Evolutionary conservation across 2,329 filamentous ascomycete species (phyloP).

Genomic region (Verticillium dahliae): DNA sequence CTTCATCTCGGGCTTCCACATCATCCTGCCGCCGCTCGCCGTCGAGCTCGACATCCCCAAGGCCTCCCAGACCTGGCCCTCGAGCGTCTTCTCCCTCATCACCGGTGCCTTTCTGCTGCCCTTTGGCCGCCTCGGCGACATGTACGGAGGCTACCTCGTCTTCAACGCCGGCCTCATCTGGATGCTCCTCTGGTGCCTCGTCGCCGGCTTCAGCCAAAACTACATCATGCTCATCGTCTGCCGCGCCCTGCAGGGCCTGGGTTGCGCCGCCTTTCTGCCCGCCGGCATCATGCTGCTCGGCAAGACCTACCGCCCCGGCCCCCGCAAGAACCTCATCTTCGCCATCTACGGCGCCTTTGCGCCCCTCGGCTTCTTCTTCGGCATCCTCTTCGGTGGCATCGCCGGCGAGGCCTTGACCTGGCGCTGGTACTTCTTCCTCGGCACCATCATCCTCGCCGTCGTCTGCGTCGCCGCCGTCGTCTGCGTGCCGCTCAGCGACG

Average conservation of each 20-base stretch:
- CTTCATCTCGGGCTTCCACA: conserved; percentile 70
- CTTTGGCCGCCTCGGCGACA: conserved; percentile 54
- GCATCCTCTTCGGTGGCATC: conserved; percentile 61
- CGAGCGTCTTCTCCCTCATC: conserved; percentile 53
- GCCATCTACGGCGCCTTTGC: conserved; percentile 52
- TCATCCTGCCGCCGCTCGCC: conserved; percentile 62
- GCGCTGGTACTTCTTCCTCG: conserved; percentile 68
- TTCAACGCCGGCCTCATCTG: conserved; percentile 55
- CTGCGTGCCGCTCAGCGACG: conserved; percentile 27
- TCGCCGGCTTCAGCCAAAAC: conserved; percentile 63
- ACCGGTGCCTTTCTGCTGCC: conserved; percentile 55
- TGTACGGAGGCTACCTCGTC: conserved; percentile 54
- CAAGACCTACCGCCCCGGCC: conserved; percentile 61
- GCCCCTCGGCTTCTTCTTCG: conserved; percentile 52
- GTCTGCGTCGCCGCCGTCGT: conserved; percentile 36
- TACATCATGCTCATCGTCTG: conserved; percentile 66
- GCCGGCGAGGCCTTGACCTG: conserved; percentile 54
- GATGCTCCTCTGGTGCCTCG: conserved; percentile 62
- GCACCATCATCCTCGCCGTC: conserved; percentile 35
- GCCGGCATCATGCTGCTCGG: conserved; percentile 65
- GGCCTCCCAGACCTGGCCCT: conserved; percentile 57
- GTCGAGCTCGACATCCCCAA: conserved; percentile 56
- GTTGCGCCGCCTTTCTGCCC: conserved; percentile 65
- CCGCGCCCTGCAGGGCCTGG: conserved; percentile 68
- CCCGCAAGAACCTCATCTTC: conserved; percentile 63